Evolutionary conservation across 306 rosid genomes (phyloP), one percentile per base, ranked within the genome.

Genomic region (Aeschynomene evenia): DNA sequence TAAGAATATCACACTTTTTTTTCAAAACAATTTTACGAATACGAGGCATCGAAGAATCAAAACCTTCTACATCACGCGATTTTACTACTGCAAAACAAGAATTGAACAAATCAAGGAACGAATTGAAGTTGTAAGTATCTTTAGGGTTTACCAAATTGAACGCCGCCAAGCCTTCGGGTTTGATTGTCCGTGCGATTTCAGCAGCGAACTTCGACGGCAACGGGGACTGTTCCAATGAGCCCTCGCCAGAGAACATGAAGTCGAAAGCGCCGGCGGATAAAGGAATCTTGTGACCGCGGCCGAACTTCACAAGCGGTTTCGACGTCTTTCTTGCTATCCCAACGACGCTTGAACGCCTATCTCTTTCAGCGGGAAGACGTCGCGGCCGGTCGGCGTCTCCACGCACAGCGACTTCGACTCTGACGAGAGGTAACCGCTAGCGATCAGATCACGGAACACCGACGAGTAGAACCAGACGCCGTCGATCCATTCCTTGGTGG

Each of bases 111-210:
- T n/a, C n/a, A n/a, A n/a, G n/a, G n/a, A n/a, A n/a, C n/a, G n/a
- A n/a, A n/a, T n/a, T n/a, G n/a, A n/a, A n/a, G n/a, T n/a, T n/a
- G n/a, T n/a, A n/a, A n/a, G n/a, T n/a, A n/a, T 94, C 98, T 76
- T 80, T 90, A 0, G 95, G 87, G 26, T 83, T 85, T 65, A 63
- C 19, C 9, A 87, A 66, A 74, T 94, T 96, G 78, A 88, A 89
- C 81, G 88, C 97, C 55, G 87, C 90, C 36, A 86, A 81, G 79
- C 98, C 98, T 87, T 87, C 87, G 67, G 79, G 92, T 56, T 70
- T 94, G 54, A 94, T 85, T 53, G 88, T 87, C 83, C 98, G 78
- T 7, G 62, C 61, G 14, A 90, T 84, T 86, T 94, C 98, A 88
- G 31, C n/a, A n/a, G n/a, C n/a, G n/a, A n/a, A n/a, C n/a, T n/a